phyloP scores from a whole-genome alignment of 2,329 filamentous ascomycete genomes.

The Elsinoe ampelina region DNA sequence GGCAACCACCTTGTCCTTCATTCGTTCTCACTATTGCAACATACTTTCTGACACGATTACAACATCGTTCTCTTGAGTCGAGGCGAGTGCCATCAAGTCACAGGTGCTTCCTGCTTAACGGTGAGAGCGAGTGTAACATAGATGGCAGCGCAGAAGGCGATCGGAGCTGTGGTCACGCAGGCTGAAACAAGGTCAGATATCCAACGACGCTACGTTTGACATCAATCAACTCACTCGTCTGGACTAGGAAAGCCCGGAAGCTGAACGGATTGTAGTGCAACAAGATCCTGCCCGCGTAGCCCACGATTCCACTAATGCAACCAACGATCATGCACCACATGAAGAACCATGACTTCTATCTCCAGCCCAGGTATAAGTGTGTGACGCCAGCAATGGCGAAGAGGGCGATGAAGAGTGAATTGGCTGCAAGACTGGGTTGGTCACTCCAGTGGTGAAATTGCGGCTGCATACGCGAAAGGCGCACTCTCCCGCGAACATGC shows the following conservation, averaged over 20 bases:
- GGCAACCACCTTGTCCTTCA: too few species aligned
- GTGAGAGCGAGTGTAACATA: constrained; percentile 38
- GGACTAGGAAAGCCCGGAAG: constrained; percentile 34
- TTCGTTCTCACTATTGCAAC: too few species aligned
- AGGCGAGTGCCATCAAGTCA: too few species aligned
- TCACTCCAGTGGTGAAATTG: constrained; percentile 28
- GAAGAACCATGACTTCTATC: constrained; percentile 31
- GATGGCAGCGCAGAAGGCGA: constrained; percentile 37
- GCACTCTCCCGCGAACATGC: constrained; percentile 17
- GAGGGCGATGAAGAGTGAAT: constrained; percentile 31
- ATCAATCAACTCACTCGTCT: constrained; percentile 26
- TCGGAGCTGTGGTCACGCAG: constrained; percentile 34
- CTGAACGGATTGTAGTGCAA: constrained; percentile 36
- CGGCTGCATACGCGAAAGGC: constrained; percentile 24
- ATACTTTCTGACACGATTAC: too few species aligned
- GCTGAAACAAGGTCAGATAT: constrained; percentile 2
- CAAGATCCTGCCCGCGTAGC: constrained; percentile 36
- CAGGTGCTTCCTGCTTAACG: too few species aligned
- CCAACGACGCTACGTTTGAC: background rate
- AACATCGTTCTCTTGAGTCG: too few species aligned
- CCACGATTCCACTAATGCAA: constrained; percentile 33
- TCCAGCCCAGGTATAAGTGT: constrained; percentile 26
- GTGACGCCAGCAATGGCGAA: constrained; percentile 27
- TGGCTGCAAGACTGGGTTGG: constrained; percentile 31
- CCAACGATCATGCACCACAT: constrained; percentile 34